Percentiles rank a stretch among this genome's conserved stretches.
Evolutionary conservation across 768 basidiomycete species (phyloP).

Genomic region (Collybia nuda): DNA sequence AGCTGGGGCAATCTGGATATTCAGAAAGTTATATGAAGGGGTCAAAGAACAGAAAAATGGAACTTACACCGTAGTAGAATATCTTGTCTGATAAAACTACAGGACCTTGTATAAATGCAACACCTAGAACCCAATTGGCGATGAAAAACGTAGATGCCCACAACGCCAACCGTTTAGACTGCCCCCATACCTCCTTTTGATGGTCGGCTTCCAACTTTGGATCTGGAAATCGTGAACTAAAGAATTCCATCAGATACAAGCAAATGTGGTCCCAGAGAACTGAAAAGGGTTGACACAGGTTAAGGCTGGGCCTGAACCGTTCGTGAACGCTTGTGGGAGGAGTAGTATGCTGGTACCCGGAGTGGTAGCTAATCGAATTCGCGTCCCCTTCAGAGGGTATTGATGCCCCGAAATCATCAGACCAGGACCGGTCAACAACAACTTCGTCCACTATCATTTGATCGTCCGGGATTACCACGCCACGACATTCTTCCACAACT

Average conservation of each 20-base stretch:
- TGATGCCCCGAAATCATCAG: conserved; percentile 40
- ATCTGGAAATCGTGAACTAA: conserved; percentile 8
- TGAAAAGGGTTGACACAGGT: neutral
- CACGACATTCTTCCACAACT: conserved; percentile 12
- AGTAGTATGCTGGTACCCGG: neutral
- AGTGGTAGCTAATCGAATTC: neutral
- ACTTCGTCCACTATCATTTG: conserved; percentile 45
- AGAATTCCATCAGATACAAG: conserved; percentile 3
- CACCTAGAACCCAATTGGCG: conserved; percentile 19
- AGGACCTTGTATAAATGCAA: conserved; percentile 18
- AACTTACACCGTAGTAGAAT: conserved; percentile 39
- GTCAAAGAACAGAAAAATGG: neutral
- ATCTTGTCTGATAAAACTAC: conserved; percentile 27
- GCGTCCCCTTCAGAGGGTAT: conserved; percentile 21
- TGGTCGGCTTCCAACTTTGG: conserved; percentile 9
- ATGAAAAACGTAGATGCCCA: conserved; percentile 24
- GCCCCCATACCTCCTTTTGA: conserved; percentile 18
- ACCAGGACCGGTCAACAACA: conserved; percentile 57
- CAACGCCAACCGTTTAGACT: conserved; percentile 11
- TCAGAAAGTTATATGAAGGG: conserved; percentile 1
- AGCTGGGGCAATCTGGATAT: conserved; percentile 38
- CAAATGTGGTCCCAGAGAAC: neutral
- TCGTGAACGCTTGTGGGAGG: neutral
- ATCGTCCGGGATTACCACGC: conserved; percentile 13
- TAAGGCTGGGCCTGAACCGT: neutral